These are phyloP conservation scores for Candida sanyiensis DNA, from an alignment of 805 yeast species.

Conservation along the genomic window DNA sequence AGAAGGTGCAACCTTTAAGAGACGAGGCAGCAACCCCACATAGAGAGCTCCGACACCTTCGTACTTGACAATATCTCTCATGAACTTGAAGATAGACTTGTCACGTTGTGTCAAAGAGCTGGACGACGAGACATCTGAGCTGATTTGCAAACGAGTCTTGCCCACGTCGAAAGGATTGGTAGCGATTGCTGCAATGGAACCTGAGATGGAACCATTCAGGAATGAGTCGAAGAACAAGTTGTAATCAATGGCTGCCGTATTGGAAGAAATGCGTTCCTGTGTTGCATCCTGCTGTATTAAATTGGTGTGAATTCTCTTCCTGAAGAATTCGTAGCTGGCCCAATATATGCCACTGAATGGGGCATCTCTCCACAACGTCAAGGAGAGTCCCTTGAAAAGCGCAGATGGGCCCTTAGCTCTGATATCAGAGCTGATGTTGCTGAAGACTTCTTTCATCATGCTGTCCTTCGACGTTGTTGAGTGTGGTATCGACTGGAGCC, in stretches of 20 bases:
- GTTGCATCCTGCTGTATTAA: background rate
- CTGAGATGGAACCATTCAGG: conserved; percentile 77
- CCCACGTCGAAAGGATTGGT: conserved; percentile 98
- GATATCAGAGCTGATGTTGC: conserved; percentile 49
- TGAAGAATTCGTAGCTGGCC: conserved; percentile 64
- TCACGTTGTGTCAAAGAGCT: conserved; percentile 19
- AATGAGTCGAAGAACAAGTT: conserved; percentile 59
- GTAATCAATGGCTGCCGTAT: conserved; percentile 24
- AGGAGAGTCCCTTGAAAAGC: conserved; percentile 76
- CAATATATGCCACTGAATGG: conserved; percentile 96
- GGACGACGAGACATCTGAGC: conserved; percentile 16
- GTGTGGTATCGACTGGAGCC: conserved; percentile 83
- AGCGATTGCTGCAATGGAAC: conserved; percentile 74
- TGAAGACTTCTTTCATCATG: conserved; percentile 41
- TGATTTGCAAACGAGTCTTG: conserved; percentile 85
- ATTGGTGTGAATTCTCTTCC: conserved; percentile 8
- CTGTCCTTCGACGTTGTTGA: conserved; percentile 20
- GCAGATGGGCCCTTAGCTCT: conserved; percentile 51
- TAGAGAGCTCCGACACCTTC: conserved; percentile 87
- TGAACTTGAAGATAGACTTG: conserved; percentile 61
- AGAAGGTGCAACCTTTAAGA: conserved; percentile 89
- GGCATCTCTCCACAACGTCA: conserved; percentile 95
- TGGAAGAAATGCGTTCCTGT: background rate
- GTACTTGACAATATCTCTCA: conserved; percentile 51
- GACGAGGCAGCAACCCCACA: conserved; percentile 80